Conservation (phyloP, 345 rosid genomes). For the sweet orange (Citrus sinensis) region DVS_A1.0 CM039164.1:10124001-10124500, state of each 20-base stretch:
- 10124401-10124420: slow-evolving; percentile 51
- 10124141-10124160: slow-evolving; percentile 40
- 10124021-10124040: slow-evolving; percentile 50
- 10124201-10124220: slow-evolving; percentile 38
- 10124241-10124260: slow-evolving; percentile 57
- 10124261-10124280: slow-evolving; percentile 31
- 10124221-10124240: slow-evolving; percentile 86
- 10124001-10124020: neutral
- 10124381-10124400: slow-evolving; percentile 32
- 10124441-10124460: slow-evolving; percentile 46
- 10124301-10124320: slow-evolving; percentile 31
- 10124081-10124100: slow-evolving; percentile 28
- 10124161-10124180: slow-evolving; percentile 58
- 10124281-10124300: slow-evolving; percentile 30
- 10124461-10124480: slow-evolving; percentile 38
- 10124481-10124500: slow-evolving; percentile 23
- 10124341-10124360: slow-evolving; percentile 59
- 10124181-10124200: slow-evolving; percentile 51
- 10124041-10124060: slow-evolving; percentile 34
- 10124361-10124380: slow-evolving; percentile 62
- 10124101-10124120: slow-evolving; percentile 26
- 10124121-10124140: slow-evolving; percentile 36
- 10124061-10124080: slow-evolving; percentile 24
- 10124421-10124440: slow-evolving; percentile 65
- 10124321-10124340: slow-evolving; percentile 43